These are phyloP conservation scores for Pichia heedii DNA, from an alignment of 805 yeast genomes.

Conservation along the genomic window DNA sequence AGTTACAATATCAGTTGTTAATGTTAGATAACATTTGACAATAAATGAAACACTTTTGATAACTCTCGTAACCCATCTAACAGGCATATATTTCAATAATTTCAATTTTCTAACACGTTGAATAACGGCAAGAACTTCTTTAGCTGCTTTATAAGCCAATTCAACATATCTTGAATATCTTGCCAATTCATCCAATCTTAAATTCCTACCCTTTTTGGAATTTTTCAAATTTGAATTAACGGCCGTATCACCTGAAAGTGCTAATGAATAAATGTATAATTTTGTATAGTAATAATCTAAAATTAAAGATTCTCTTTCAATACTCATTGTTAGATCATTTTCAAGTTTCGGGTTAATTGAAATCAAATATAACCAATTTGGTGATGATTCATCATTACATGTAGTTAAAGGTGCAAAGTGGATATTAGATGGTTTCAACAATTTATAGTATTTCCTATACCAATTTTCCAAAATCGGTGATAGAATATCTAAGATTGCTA, in stretches of 20 bases:
- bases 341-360: slow-evolving; percentile 29
- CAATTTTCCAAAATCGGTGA: slow-evolving; percentile 74
- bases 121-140: slow-evolving; percentile 64
- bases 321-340: slow-evolving; percentile 30
- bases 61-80: slow-evolving; percentile 82
- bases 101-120: slow-evolving; percentile 57
- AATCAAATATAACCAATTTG: slow-evolving; percentile 16
- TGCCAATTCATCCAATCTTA: slow-evolving; percentile 61
- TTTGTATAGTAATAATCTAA: slow-evolving; percentile 82
- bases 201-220: slow-evolving; percentile 23
- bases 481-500: slow-evolving; percentile 62
- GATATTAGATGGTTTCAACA: slow-evolving; percentile 42
- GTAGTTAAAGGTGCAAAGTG: slow-evolving; percentile 21
- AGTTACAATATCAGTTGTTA: slow-evolving; percentile 29
- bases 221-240: slow-evolving; percentile 25
- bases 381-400: slow-evolving; percentile 4
- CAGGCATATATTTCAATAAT: slow-evolving; percentile 72
- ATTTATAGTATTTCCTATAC: slow-evolving; percentile 53
- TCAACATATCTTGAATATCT: slow-evolving; percentile 71
- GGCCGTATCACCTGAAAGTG: slow-evolving; percentile 44
- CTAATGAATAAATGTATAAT: slow-evolving; percentile 75
- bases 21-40: slow-evolving; percentile 71
- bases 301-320: slow-evolving; percentile 64
- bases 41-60: slow-evolving; percentile 85
- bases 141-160: slow-evolving; percentile 76